Conservation (phyloP, 345 rosid species). For the Sapria himalayana region DNA sequence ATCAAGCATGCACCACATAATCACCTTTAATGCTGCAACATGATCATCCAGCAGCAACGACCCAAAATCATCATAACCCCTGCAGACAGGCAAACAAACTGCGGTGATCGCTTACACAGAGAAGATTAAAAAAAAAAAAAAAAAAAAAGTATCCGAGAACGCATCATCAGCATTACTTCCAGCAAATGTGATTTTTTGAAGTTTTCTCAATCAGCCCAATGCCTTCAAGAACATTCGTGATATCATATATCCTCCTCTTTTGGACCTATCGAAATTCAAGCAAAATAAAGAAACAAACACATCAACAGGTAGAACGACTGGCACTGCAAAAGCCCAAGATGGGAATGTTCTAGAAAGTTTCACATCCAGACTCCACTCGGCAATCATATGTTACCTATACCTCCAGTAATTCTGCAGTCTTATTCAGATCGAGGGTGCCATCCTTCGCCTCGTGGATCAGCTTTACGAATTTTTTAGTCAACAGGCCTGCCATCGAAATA, state of each 20-base stretch:
- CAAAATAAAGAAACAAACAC: background rate
- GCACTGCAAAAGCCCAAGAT: background rate
- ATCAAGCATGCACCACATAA: background rate
- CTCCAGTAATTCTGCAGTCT: constrained; percentile 47
- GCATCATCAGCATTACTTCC: constrained; percentile 30
- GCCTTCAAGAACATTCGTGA: constrained; percentile 76
- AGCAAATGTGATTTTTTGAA: constrained; percentile 53
- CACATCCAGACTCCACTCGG: no score
- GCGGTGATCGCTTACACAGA: no score
- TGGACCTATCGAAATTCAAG: constrained; percentile 33
- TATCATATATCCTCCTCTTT: constrained; percentile 77
- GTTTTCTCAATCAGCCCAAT: constrained; percentile 65
- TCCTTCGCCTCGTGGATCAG: constrained; percentile 50
- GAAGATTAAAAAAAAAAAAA: constrained; percentile 1
- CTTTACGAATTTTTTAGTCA: constrained; percentile 46
- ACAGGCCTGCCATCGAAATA: constrained; percentile 22
- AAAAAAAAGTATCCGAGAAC: constrained; percentile 4
- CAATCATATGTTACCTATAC: constrained; percentile 18
- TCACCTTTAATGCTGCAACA: constrained; percentile 30
- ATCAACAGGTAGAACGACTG: no score
- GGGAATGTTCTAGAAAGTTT: background rate
- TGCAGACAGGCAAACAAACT: constrained; percentile 18
- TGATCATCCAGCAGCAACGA: constrained; percentile 24
- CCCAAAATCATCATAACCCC: constrained; percentile 33
- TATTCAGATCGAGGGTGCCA: constrained; percentile 61